These are phyloP conservation scores for Boletus coccyginus DNA, from an alignment of 768 basidiomycete genomes.

Conservation along the genomic window DNA sequence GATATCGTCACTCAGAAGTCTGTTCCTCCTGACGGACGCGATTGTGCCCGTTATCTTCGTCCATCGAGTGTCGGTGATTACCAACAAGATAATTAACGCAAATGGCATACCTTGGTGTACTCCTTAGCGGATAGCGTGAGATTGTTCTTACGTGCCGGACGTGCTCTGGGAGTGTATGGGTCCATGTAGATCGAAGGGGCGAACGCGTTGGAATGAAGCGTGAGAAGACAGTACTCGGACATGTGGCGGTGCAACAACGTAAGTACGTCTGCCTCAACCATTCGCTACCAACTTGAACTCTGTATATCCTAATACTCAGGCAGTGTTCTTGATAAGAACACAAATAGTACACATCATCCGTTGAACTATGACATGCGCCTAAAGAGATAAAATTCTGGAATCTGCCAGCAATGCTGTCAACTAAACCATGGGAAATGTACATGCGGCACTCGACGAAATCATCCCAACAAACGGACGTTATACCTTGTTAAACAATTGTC, in stretches of 20 bases:
- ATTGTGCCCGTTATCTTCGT: conserved; percentile 76
- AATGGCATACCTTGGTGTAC: conserved; percentile 59
- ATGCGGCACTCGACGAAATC: neutral
- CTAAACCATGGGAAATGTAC: neutral
- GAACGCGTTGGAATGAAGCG: conserved; percentile 4
- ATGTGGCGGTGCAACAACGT: conserved; percentile 17
- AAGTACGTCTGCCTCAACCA: no score
- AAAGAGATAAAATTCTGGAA: neutral
- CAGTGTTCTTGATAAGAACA: neutral
- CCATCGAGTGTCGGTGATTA: conserved; percentile 6
- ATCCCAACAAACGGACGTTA: neutral
- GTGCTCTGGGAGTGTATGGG: conserved; percentile 60
- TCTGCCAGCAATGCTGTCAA: neutral
- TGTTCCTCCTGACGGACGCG: conserved; percentile 69
- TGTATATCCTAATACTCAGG: neutral
- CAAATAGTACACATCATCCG: neutral
- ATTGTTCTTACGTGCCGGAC: conserved; percentile 62
- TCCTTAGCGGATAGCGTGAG: conserved; percentile 72
- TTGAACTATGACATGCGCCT: neutral
- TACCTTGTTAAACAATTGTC: neutral
- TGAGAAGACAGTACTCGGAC: conserved; percentile 3
- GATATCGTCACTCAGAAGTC: conserved; percentile 50
- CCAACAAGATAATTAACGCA: neutral
- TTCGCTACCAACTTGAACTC: neutral
- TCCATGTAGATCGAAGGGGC: conserved; percentile 44